Evolutionary conservation across 2,329 filamentous ascomycete species (phyloP), one percentile per base, ranked within the genome.

Genomic region (Aspergillus awamori): DNA sequence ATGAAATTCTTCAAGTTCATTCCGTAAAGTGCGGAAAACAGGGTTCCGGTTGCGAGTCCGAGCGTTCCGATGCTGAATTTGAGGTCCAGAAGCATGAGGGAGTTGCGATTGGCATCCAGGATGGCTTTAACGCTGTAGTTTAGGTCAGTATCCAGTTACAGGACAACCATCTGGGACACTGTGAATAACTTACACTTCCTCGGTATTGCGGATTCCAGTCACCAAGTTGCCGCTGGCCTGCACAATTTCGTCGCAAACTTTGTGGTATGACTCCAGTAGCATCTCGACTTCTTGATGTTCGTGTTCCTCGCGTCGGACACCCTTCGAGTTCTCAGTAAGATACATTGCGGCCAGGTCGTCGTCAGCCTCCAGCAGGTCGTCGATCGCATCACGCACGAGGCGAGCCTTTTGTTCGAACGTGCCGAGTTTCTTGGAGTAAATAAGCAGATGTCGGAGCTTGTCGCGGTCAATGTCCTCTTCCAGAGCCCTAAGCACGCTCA

Each of bases 1-100:
- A 98, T 92, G 77, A 97, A 98, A 79, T 98, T 98, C 75, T 97
- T 96, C 66, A 99, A 82, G 80, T 99, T 99, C 93, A 98, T 98
- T 69, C 95, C 95, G 83, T 98, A 99, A n/a, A 99, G 87, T n/a
- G 93, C 93, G 8, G 95, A 96, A 70, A 97, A 85, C 74, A 98
- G 96, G 53, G 95, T 97, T 58, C 95, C 95, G 74, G 93, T 92
- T 58, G 92, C 94, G 52, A 98, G 87, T n/a, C 93, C 93, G 4
- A 99, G 86, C 1, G 95, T 98, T 60, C 93, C 92, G 62, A 99
- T 93, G 73, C 91, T 95, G 80, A 98, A 97, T 74, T 96, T 97
- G 69, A 99, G 88, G 66, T 98, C 95, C 33, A 98, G 86, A 17
- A 99, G 84, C 95, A 99, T 99, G 67, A 99, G 90, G 8, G 93